Evolutionary conservation across 148 eudicot genomes (phyloP).

Genomic region (Heliamphora exappendiculata): DNA sequence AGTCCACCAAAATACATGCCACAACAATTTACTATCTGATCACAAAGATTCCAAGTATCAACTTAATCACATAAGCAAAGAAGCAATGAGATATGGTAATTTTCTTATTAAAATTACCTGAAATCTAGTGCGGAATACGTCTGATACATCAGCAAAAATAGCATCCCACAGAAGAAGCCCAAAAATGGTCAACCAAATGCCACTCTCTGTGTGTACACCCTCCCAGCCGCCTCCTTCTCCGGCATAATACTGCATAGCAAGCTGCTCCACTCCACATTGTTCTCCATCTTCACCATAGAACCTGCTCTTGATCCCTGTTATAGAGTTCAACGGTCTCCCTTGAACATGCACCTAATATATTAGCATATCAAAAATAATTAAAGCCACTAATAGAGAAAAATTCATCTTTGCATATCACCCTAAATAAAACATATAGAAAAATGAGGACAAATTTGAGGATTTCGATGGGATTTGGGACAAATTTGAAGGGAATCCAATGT

Average conservation of each 20-base stretch:
- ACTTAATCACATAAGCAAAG: not conserved
- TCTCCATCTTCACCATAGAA: conserved; percentile 88
- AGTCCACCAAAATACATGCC: not conserved
- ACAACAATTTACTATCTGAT: not conserved
- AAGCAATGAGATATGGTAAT: not conserved
- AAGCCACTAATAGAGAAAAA: not conserved
- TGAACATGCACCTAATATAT: conserved; percentile 60
- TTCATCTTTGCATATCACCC: not conserved
- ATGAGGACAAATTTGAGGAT: too few species aligned
- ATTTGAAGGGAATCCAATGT: too few species aligned
- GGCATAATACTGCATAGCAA: conserved; percentile 83
- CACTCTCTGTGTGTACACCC: conserved; percentile 87
- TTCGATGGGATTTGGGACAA: too few species aligned
- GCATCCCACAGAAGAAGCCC: conserved; percentile 94
- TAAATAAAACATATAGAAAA: not conserved
- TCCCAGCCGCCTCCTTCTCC: conserved; percentile 94
- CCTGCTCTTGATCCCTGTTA: conserved; percentile 71
- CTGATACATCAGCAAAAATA: conserved; percentile 72
- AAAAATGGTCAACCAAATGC: conserved; percentile 91
- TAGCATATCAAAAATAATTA: conserved; percentile 7
- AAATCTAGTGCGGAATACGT: conserved; percentile 69
- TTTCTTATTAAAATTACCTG: conserved; percentile 44
- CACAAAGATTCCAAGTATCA: not conserved
- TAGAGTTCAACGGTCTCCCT: conserved; percentile 72
- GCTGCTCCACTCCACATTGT: conserved; percentile 91